Evolutionary conservation across 805 yeast species (phyloP).

Genomic region (Nakazawaea wyomingensis): DNA sequence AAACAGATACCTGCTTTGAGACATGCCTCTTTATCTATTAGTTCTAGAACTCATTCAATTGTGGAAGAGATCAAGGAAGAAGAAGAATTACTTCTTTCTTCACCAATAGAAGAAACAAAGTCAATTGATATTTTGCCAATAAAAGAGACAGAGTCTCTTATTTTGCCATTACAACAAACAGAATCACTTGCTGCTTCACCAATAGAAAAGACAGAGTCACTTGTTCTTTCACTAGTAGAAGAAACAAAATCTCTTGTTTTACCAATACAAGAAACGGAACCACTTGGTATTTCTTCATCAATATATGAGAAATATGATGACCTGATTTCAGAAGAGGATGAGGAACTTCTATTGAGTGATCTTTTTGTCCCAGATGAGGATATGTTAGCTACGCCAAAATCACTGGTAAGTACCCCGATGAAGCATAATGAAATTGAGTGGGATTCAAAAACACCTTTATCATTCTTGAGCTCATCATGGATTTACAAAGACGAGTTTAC

Average conservation of each 20-base stretch:
- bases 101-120: no score
- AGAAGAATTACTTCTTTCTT: background rate
- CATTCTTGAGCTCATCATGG: conserved; percentile 9
- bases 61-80: conserved; percentile 12
- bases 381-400: background rate
- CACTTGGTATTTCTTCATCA: no score
- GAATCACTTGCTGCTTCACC: no score
- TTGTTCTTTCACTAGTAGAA: no score
- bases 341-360: background rate
- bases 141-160: no score
- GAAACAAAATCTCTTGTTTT: no score
- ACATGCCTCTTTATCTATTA: conserved; percentile 1
- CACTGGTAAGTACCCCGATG: no score
- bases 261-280: no score
- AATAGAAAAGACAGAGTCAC: no score
- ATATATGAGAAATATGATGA: no score
- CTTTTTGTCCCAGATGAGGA: background rate
- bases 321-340: conserved; percentile 15
- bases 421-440: background rate
- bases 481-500: conserved; percentile 3
- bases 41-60: conserved; percentile 17
- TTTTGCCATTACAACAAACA: no score
- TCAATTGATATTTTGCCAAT: no score
- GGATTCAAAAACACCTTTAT: conserved; percentile 4
- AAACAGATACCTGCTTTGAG: background rate